Conservation (phyloP, 768 basidiomycete genomes). For the Boletus eberwhitei region DNA sequence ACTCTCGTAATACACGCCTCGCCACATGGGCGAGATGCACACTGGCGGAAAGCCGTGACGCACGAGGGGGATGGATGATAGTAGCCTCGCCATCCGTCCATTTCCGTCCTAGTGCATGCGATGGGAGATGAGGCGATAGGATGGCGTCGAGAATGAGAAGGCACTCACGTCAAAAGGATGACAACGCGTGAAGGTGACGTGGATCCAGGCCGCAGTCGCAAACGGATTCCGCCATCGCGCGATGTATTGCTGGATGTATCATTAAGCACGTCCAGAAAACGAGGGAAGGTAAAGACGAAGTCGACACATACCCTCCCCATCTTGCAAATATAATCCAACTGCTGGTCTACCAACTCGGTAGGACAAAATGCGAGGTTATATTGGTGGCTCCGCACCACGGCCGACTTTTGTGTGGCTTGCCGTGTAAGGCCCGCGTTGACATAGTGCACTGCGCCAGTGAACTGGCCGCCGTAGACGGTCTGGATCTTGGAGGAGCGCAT, state of each 20-base stretch:
- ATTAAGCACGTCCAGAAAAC: background rate
- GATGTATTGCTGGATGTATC: constrained; percentile 31
- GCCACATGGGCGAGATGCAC: constrained; percentile 26
- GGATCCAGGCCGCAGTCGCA: constrained; percentile 36
- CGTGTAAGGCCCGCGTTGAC: constrained; percentile 31
- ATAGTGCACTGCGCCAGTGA: constrained; percentile 19
- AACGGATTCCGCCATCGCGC: constrained; percentile 37
- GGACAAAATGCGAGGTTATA: constrained; percentile 35
- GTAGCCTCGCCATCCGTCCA: constrained; percentile 33
- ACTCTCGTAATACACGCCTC: constrained; percentile 28
- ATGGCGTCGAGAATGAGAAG: background rate
- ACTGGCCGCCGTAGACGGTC: constrained; percentile 13
- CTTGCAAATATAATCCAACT: constrained; percentile 34
- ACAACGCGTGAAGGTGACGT: constrained; percentile 33
- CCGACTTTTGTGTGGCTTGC: constrained; percentile 27
- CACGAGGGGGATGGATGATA: constrained; percentile 35
- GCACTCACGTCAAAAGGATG: constrained; percentile 34
- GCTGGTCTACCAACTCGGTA: constrained; percentile 29
- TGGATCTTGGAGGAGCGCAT: constrained; percentile 33
- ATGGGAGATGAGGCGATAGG: background rate
- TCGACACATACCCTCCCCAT: constrained; percentile 29
- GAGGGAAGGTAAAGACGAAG: background rate
- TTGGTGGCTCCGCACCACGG: constrained; percentile 30
- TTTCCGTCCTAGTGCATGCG: constrained; percentile 29
- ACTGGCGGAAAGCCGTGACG: constrained; percentile 33